phyloP scores from a whole-genome alignment of 495 filamentous ascomycete genomes.

The Podospora sp. region DNA sequence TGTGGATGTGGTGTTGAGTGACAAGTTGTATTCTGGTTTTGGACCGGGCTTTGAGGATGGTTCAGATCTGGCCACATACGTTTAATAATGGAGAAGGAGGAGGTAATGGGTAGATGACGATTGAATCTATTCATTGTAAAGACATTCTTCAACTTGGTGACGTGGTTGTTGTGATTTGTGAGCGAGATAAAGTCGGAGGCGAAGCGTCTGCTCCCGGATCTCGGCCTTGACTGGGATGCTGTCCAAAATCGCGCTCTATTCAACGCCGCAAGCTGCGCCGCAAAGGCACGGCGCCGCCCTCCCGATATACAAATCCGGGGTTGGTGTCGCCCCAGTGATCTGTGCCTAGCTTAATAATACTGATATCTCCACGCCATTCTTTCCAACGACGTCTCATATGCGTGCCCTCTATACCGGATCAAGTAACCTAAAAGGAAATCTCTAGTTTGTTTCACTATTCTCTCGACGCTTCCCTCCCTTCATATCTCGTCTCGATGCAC shows the following conservation, averaged over 20 bases:
- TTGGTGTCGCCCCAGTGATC: too few relatives aligned
- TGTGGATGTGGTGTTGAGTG: neutral
- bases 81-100: slow-evolving; percentile 11
- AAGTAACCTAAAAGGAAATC: slow-evolving; percentile 1
- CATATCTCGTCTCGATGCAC: slow-evolving; percentile 62
- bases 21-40: neutral
- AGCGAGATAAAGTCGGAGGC: too few relatives aligned
- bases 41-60: neutral
- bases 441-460: neutral
- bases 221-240: too few relatives aligned
- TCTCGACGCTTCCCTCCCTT: slow-evolving; percentile 47
- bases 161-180: slow-evolving; percentile 4
- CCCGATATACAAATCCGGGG: too few relatives aligned
- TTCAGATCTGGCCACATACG: neutral
- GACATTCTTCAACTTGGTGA: neutral
- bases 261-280: too few relatives aligned
- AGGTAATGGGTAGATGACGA: slow-evolving; percentile 40
- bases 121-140: slow-evolving; percentile 46
- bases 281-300: too few relatives aligned
- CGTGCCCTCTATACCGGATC: neutral
- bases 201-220: too few relatives aligned
- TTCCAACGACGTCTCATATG: neutral
- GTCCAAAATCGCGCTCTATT: too few relatives aligned
- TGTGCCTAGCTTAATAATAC: too few relatives aligned
- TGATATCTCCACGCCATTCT: neutral